Conservation (phyloP, 2,329 filamentous ascomycete genomes). For the Talaromyces albobiverticillius region DNA sequence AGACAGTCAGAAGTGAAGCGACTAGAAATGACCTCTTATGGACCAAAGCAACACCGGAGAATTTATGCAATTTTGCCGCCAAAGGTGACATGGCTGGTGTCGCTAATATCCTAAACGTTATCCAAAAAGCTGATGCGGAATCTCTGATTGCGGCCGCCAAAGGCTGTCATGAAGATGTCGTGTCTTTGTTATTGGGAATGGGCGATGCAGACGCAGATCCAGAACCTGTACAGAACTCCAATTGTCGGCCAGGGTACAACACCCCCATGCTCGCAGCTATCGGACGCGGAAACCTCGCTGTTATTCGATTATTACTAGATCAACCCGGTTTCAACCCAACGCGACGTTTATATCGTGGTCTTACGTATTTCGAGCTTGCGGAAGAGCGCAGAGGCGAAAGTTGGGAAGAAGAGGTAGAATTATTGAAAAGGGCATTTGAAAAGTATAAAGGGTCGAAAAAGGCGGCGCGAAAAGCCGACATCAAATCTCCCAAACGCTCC, state of each 20-base stretch:
- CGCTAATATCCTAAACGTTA: constrained; percentile 48
- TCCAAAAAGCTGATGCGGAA: constrained; percentile 68
- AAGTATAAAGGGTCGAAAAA: constrained; percentile 33
- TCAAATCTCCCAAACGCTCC: constrained; percentile 37
- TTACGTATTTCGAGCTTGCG: constrained; percentile 85
- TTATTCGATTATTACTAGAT: constrained; percentile 74
- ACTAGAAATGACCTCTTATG: constrained; percentile 51
- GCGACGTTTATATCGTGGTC: constrained; percentile 66
- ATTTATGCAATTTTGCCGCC: constrained; percentile 47
- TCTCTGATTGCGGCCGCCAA: constrained; percentile 88
- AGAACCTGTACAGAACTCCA: constrained; percentile 53
- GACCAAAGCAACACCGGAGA: constrained; percentile 50
- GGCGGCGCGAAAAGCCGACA: constrained; percentile 28
- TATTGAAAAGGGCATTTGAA: constrained; percentile 66
- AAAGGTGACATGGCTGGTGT: constrained; percentile 51
- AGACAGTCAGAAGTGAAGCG: constrained; percentile 47
- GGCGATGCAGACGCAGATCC: constrained; percentile 68
- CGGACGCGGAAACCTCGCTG: constrained; percentile 79
- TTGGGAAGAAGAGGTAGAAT: constrained; percentile 82
- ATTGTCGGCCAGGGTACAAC: constrained; percentile 66
- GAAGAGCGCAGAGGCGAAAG: constrained; percentile 77
- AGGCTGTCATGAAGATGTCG: constrained; percentile 84
- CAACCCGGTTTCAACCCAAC: constrained; percentile 82
- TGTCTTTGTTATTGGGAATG: constrained; percentile 72
- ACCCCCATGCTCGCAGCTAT: constrained; percentile 95